These are phyloP conservation scores for Penicillium sp. DNA, from an alignment of 2,329 filamentous ascomycete genomes.

Conservation along the genomic window DNA sequence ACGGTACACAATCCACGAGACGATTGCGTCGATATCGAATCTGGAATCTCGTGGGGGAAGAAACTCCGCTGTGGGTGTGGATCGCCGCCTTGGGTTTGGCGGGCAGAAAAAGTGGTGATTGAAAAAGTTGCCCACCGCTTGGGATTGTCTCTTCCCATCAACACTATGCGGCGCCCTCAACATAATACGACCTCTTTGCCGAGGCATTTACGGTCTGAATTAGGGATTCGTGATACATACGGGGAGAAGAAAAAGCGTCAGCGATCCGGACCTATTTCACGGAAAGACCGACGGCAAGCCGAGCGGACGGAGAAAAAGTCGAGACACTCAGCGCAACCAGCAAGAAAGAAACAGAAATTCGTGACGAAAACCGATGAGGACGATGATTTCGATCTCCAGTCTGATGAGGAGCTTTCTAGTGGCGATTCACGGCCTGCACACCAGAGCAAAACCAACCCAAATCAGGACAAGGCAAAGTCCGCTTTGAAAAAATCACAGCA, in stretches of 20 bases:
- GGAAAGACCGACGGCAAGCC: slow-evolving; percentile 63
- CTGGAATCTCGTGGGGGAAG: slow-evolving; percentile 14
- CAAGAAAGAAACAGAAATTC: slow-evolving; percentile 16
- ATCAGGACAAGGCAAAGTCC: not conserved
- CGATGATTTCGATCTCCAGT: slow-evolving; percentile 19
- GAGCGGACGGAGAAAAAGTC: slow-evolving; percentile 58
- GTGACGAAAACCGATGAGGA: slow-evolving; percentile 28
- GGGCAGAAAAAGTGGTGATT: slow-evolving; percentile 14
- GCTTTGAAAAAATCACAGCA: slow-evolving; percentile 6
- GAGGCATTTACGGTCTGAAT: slow-evolving; percentile 34
- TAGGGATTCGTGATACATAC: slow-evolving; percentile 37
- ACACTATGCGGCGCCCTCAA: slow-evolving; percentile 32
- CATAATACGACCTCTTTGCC: slow-evolving; percentile 43
- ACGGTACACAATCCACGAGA: not conserved
- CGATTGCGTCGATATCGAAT: slow-evolving; percentile 2
- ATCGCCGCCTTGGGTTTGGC: slow-evolving; percentile 18
- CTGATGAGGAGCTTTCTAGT: slow-evolving; percentile 12
- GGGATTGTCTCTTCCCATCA: slow-evolving; percentile 1
- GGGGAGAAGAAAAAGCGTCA: slow-evolving; percentile 31
- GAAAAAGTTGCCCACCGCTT: slow-evolving; percentile 23
- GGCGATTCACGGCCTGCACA: slow-evolving; percentile 16
- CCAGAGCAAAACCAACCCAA: slow-evolving; percentile 8
- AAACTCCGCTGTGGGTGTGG: slow-evolving; percentile 21
- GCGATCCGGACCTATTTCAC: slow-evolving; percentile 30
- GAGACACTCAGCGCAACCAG: slow-evolving; percentile 27